Percentiles rank a stretch among this genome's conserved stretches.
phyloP scores from a whole-genome alignment of 768 basidiomycete genomes.

The Trametes punicea region DNA sequence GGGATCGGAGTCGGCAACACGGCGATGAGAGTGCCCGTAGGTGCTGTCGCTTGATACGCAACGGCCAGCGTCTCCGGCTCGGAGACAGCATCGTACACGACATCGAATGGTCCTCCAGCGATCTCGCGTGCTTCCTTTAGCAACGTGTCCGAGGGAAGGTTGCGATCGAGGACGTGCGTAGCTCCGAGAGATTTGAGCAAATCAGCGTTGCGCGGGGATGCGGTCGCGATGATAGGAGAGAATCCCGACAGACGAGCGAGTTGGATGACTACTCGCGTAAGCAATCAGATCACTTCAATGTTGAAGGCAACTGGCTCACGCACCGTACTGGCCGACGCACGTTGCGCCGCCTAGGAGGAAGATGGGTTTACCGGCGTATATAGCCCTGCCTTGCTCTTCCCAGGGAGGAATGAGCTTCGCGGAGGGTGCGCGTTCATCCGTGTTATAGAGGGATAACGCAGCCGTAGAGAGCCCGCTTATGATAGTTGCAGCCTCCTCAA shows the following conservation, averaged over 20 bases:
- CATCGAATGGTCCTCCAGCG: slow-evolving; percentile 18
- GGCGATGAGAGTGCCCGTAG: slow-evolving; percentile 22
- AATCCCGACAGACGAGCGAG: slow-evolving; percentile 30
- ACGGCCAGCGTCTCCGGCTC: slow-evolving; percentile 21
- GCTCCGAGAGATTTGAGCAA: slow-evolving; percentile 25
- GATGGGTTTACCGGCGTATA: slow-evolving; percentile 25
- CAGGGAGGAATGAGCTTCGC: slow-evolving; percentile 20
- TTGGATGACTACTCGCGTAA: slow-evolving; percentile 23
- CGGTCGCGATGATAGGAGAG: slow-evolving; percentile 30
- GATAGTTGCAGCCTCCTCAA: slow-evolving; percentile 17
- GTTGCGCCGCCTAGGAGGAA: slow-evolving; percentile 27
- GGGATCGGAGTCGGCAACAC: slow-evolving; percentile 1
- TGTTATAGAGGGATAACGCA: slow-evolving; percentile 12
- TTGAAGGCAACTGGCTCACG: not conserved
- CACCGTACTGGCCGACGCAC: slow-evolving; percentile 30
- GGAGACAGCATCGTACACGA: slow-evolving; percentile 26
- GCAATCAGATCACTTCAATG: not conserved
- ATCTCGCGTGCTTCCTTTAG: slow-evolving; percentile 15
- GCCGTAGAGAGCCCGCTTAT: slow-evolving; percentile 14
- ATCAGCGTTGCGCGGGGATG: slow-evolving; percentile 26
- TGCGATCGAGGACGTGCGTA: slow-evolving; percentile 30
- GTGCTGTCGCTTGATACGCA: slow-evolving; percentile 22
- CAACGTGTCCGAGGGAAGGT: slow-evolving; percentile 11
- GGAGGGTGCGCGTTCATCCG: slow-evolving; percentile 15
- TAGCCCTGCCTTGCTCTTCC: slow-evolving; percentile 21